These are phyloP conservation scores for Rhynchospora breviuscula DNA, from an alignment of 176 grass and related monocot genomes.

Conservation along the genomic window DNA sequence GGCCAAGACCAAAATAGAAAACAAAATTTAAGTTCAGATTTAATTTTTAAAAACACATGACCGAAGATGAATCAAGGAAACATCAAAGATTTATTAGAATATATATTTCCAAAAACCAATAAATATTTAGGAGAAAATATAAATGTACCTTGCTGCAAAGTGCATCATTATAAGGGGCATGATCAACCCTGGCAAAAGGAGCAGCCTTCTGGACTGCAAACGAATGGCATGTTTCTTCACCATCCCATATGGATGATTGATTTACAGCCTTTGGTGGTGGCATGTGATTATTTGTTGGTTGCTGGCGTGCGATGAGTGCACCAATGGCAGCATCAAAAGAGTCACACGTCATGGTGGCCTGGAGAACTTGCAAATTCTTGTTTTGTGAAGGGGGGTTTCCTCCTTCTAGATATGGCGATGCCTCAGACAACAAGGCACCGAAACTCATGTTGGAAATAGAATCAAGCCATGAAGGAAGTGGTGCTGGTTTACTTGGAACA, in stretches of 20 bases:
- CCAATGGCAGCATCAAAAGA: slow-evolving; percentile 97
- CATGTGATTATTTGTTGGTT: slow-evolving; percentile 38
- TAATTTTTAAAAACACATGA: not conserved
- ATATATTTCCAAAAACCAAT: not conserved
- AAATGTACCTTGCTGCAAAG: not conserved
- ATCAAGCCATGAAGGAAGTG: slow-evolving; percentile 61
- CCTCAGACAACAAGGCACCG: slow-evolving; percentile 63
- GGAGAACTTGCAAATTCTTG: slow-evolving; percentile 46
- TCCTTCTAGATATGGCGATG: slow-evolving; percentile 44
- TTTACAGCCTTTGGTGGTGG: slow-evolving; percentile 22
- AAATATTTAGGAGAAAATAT: not conserved
- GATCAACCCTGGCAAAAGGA: slow-evolving; percentile 4
- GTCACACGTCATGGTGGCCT: slow-evolving; percentile 58
- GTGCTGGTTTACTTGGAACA: slow-evolving; percentile 33
- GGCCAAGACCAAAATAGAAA: not conserved
- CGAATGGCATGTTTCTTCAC: slow-evolving; percentile 81
- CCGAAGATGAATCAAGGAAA: too few species aligned
- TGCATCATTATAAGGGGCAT: not conserved
- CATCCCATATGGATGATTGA: slow-evolving; percentile 71
- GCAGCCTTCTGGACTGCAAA: slow-evolving; percentile 54
- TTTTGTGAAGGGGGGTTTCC: slow-evolving; percentile 38
- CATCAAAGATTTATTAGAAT: too few species aligned
- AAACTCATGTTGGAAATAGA: slow-evolving; percentile 85
- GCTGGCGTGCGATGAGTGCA: slow-evolving; percentile 50
- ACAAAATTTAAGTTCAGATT: not conserved